A percentile compares a stretch with the other conserved stretches of the same genome.
phyloP scores from a whole-genome alignment of 257 asterid genomes.

The Jaltomata sinuosa region DNA sequence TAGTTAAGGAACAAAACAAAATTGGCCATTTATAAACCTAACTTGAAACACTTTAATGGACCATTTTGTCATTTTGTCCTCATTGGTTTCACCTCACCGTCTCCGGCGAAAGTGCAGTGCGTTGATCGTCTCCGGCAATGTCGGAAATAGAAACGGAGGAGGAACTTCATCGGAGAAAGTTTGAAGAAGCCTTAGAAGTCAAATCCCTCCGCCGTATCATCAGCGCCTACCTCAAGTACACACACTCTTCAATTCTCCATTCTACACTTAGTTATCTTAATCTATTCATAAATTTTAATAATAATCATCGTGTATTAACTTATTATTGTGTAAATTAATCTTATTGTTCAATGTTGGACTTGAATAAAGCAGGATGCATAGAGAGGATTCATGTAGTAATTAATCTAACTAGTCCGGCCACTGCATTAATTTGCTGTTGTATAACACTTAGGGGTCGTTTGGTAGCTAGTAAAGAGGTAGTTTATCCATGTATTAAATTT shows the following conservation, averaged over 20 bases:
- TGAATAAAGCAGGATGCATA: too few species aligned
- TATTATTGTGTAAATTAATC: too few species aligned
- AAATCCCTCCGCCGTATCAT: slow-evolving; percentile 91
- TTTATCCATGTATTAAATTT: too few species aligned
- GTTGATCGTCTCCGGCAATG: not conserved
- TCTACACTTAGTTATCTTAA: too few species aligned
- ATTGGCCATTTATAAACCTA: not conserved
- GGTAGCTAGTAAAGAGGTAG: too few species aligned
- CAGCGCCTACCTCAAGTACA: slow-evolving; percentile 93
- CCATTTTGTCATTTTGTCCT: not conserved
- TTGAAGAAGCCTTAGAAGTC: slow-evolving; percentile 84
- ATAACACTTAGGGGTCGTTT: too few species aligned
- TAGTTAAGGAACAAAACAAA: not conserved
- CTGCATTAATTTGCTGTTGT: too few species aligned
- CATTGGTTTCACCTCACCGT: not conserved
- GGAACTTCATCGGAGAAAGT: slow-evolving; percentile 58
- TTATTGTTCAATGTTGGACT: too few species aligned
- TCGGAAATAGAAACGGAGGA: slow-evolving; percentile 27
- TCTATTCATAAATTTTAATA: too few species aligned
- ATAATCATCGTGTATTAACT: too few species aligned
- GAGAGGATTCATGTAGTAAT: too few species aligned
- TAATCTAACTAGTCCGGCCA: too few species aligned
- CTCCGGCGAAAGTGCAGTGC: not conserved
- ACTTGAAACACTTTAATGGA: not conserved
- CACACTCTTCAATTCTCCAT: not conserved